Conservation (phyloP, 495 filamentous ascomycete genomes). For the Aspergillus panamensis region DNA sequence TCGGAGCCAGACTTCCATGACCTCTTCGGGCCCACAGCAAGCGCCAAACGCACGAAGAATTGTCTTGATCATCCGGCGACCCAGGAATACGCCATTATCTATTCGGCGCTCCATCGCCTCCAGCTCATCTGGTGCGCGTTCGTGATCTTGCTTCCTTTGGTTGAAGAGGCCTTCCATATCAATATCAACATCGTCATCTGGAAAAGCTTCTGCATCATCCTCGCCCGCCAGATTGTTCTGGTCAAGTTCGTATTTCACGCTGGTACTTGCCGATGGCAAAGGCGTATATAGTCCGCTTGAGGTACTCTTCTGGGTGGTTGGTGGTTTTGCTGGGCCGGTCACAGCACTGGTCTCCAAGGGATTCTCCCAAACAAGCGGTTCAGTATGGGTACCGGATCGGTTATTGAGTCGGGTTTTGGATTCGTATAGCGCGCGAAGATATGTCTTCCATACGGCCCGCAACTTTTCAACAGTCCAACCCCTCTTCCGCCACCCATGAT, state of each 20-base stretch:
- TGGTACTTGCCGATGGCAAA: constrained; percentile 22
- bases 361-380: constrained; percentile 38
- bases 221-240: neutral
- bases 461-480: constrained; percentile 63
- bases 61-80: constrained; percentile 38
- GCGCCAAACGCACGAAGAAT: constrained; percentile 44
- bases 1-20: constrained; percentile 42
- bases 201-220: neutral
- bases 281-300: constrained; percentile 30
- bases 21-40: constrained; percentile 35
- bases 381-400: constrained; percentile 14
- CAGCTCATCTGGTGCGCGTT: constrained; percentile 11
- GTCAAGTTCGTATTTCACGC: neutral
- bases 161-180: constrained; percentile 24
- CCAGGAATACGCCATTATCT: constrained; percentile 44
- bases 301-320: neutral
- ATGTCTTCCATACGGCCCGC: constrained; percentile 38
- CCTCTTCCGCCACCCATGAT: constrained; percentile 62
- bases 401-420: constrained; percentile 49
- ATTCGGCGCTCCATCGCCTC: constrained; percentile 28
- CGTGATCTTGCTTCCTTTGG: constrained; percentile 4
- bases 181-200: constrained; percentile 10
- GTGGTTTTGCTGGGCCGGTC: neutral
- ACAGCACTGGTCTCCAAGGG: constrained; percentile 23
- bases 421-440: constrained; percentile 52